A percentile compares a stretch with the other conserved stretches of the same genome.
Conservation (phyloP, 176 grass and related monocot species). For the Ensete ventricosum region DNA sequence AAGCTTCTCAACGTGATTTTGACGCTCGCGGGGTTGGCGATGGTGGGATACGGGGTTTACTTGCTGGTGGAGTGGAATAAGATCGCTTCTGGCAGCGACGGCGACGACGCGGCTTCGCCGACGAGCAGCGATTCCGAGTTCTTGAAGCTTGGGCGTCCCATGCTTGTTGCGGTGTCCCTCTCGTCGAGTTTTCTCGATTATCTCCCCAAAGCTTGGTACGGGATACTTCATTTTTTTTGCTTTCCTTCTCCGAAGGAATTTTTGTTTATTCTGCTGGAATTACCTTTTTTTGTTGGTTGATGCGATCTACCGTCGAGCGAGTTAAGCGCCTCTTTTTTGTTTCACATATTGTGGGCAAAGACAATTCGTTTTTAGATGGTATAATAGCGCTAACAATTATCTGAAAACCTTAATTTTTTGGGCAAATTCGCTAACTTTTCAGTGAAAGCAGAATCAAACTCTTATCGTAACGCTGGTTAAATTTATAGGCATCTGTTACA, state of each 20-base stretch:
- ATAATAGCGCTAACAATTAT: too few relatives aligned
- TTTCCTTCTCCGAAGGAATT: neutral
- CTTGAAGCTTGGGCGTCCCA: conserved; percentile 50
- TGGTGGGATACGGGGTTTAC: conserved; percentile 81
- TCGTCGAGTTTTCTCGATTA: conserved; percentile 54
- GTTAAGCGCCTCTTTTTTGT: too few relatives aligned
- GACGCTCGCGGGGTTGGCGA: conserved; percentile 61
- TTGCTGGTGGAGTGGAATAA: conserved; percentile 66
- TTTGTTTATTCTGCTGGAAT: neutral
- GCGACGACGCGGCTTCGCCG: conserved; percentile 1
- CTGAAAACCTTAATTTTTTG: too few relatives aligned
- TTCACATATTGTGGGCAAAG: too few relatives aligned
- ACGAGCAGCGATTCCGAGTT: neutral
- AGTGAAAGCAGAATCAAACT: neutral
- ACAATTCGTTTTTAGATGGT: too few relatives aligned
- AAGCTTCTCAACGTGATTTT: conserved; percentile 85
- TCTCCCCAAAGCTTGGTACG: conserved; percentile 90
- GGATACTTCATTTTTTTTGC: neutral
- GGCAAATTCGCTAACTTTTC: neutral
- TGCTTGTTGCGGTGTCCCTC: conserved; percentile 46
- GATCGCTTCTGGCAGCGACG: conserved; percentile 18
- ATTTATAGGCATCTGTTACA: neutral
- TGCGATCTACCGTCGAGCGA: too few relatives aligned
- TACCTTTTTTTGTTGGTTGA: too few relatives aligned
- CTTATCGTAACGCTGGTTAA: neutral